Evolutionary conservation across 176 grass and related monocot genomes (phyloP).

Genomic region (Miscanthus lutarioriparius): DNA sequence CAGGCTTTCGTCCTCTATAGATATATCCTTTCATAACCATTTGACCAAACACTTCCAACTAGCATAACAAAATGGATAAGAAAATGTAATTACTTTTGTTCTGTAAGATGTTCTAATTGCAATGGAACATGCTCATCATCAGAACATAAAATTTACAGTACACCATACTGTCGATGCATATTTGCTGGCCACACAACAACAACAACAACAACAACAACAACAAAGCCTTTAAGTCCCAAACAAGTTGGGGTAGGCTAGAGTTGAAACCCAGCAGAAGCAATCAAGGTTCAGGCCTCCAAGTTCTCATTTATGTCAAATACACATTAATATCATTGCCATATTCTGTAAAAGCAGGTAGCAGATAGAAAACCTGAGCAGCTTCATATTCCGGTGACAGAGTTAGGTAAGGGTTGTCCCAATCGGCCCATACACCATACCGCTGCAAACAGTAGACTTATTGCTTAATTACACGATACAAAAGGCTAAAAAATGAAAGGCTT

Average conservation of each 20-base stretch:
- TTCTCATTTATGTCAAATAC: conserved; percentile 22
- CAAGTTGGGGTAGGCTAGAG: too few relatives aligned
- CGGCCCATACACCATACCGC: conserved; percentile 89
- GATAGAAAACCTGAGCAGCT: conserved; percentile 84
- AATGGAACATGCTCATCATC: conserved; percentile 17
- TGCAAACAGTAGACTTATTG: conserved; percentile 38
- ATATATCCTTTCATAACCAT: conserved; percentile 97
- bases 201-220: too few relatives aligned
- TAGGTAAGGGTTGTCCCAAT: conserved; percentile 92
- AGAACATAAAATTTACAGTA: not conserved
- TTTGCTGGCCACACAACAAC: not conserved
- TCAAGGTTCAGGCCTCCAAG: not conserved
- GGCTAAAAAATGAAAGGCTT: not conserved
- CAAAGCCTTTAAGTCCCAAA: too few relatives aligned
- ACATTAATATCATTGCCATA: conserved; percentile 8
- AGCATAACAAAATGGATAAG: conserved; percentile 37
- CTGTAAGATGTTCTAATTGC: conserved; percentile 17
- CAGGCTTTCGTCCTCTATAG: conserved; percentile 90
- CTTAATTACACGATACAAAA: conserved; percentile 26
- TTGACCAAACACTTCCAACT: conserved; percentile 93
- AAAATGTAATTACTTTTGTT: conserved; percentile 27
- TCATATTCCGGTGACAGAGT: conserved; percentile 95
- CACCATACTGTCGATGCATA: not conserved
- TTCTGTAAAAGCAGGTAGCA: conserved; percentile 26
- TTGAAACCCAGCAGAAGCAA: too few relatives aligned